phyloP scores from a whole-genome alignment of 1,284 basidiomycete species.

The Sporisorium scitamineum region DNA sequence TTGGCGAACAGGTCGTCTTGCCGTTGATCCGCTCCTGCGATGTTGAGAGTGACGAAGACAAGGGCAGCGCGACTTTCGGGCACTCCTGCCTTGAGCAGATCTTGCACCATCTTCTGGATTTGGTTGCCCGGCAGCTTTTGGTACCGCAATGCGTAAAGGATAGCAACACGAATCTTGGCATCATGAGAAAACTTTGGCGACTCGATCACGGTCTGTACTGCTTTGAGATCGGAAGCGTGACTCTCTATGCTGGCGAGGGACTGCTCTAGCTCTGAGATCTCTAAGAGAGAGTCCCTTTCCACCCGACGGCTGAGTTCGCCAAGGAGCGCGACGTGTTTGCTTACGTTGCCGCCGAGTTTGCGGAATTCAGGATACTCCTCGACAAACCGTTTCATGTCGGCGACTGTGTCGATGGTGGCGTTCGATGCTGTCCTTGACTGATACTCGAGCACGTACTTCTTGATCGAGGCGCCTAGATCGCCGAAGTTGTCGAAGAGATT shows the following conservation, averaged over 20 bases:
- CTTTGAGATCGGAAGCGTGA: constrained; percentile 80
- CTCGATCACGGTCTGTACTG: constrained; percentile 50
- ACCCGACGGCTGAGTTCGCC: constrained; percentile 94
- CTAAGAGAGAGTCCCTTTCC: constrained; percentile 79
- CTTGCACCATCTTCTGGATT: constrained; percentile 84
- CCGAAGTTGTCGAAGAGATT: constrained; percentile 95
- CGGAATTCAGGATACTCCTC: constrained; percentile 98
- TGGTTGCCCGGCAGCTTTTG: constrained; percentile 89
- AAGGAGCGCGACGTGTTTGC: constrained; percentile 96
- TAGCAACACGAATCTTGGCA: constrained; percentile 92
- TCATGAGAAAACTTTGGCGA: constrained; percentile 79
- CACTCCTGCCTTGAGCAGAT: constrained; percentile 84
- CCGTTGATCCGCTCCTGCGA: constrained; percentile 93
- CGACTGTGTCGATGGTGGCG: constrained; percentile 90
- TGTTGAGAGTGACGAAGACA: constrained; percentile 91
- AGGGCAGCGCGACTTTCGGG: constrained; percentile 86
- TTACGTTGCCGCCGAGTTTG: constrained; percentile 95
- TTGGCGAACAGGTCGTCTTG: constrained; percentile 98
- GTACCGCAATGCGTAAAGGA: constrained; percentile 92
- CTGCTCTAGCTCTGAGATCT: constrained; percentile 95
- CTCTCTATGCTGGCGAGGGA: constrained; percentile 92
- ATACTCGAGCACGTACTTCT: constrained; percentile 93
- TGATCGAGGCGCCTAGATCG: constrained; percentile 91
- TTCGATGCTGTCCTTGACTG: constrained; percentile 81
- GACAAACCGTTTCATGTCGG: constrained; percentile 82